Evolutionary conservation across 73 alveolate species (phyloP).

Genomic region (Paramecium pentaurelia): DNA sequence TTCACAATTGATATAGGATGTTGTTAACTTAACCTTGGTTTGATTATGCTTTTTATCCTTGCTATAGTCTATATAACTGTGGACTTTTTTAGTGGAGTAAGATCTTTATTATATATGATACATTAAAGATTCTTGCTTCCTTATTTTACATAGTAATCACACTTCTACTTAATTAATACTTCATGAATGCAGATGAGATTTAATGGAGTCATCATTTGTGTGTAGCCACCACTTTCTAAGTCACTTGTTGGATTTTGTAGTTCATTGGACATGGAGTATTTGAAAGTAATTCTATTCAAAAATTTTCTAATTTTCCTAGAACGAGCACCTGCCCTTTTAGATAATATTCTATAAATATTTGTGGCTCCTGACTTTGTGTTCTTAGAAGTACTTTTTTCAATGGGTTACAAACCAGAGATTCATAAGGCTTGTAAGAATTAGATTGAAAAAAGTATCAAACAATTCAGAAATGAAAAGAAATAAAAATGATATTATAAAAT

Average conservation of each 20-base stretch:
- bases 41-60: not conserved
- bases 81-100: not conserved
- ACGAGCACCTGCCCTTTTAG: not conserved
- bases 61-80: not conserved
- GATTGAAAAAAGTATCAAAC: not conserved
- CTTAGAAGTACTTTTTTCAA: not conserved
- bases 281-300: not conserved
- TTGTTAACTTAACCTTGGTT: not conserved
- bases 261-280: constrained; percentile 6
- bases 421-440: not conserved
- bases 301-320: not conserved
- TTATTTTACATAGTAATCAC: not conserved
- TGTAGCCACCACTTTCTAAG: not conserved
- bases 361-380: constrained; percentile 2
- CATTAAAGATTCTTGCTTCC: not conserved
- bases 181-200: not conserved
- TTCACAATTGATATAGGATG: not conserved
- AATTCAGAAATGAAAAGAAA: not conserved
- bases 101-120: not conserved
- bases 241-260: not conserved
- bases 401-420: not conserved
- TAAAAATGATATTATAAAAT: not conserved
- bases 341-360: not conserved
- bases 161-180: not conserved
- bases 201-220: not conserved